These are phyloP conservation scores for Fonsecaea pedrosoi DNA, from an alignment of 2,329 filamentous ascomycete species.

Conservation along the genomic window DNA sequence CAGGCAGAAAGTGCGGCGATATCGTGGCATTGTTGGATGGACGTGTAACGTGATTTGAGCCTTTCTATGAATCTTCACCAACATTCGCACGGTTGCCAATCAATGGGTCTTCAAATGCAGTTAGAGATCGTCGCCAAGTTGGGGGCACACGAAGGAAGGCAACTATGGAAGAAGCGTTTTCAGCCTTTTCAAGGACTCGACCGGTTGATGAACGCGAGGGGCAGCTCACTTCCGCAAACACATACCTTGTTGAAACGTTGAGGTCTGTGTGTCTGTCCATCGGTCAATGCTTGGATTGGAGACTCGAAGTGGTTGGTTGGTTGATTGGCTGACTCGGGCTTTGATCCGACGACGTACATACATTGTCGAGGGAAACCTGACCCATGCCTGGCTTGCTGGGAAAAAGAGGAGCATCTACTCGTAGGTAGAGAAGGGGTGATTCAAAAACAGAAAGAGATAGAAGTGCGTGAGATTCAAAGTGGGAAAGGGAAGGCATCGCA, in stretches of 20 bases:
- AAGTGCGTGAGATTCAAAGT: background rate
- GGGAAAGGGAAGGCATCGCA: background rate
- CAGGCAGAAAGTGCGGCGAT: too few species aligned
- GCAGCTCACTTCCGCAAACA: background rate
- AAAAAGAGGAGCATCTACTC: background rate
- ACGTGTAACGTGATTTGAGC: too few species aligned
- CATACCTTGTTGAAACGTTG: too few species aligned
- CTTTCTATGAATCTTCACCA: too few species aligned
- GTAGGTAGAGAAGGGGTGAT: background rate
- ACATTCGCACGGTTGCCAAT: too few species aligned
- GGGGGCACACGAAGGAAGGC: too few species aligned
- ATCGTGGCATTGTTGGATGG: too few species aligned
- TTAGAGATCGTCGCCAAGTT: too few species aligned
- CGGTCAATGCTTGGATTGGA: background rate
- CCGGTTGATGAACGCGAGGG: background rate
- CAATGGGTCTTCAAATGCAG: too few species aligned
- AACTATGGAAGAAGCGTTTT: too few species aligned
- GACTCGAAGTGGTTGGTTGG: background rate
- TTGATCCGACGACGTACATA: background rate
- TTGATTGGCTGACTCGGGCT: background rate
- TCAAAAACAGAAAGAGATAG: background rate
- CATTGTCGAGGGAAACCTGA: conserved; percentile 7
- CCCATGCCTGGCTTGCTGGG: too few species aligned
- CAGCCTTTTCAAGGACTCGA: too few species aligned
- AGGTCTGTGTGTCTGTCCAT: background rate